Conservation (phyloP, 805 yeast species). For the Candida pini region DNA sequence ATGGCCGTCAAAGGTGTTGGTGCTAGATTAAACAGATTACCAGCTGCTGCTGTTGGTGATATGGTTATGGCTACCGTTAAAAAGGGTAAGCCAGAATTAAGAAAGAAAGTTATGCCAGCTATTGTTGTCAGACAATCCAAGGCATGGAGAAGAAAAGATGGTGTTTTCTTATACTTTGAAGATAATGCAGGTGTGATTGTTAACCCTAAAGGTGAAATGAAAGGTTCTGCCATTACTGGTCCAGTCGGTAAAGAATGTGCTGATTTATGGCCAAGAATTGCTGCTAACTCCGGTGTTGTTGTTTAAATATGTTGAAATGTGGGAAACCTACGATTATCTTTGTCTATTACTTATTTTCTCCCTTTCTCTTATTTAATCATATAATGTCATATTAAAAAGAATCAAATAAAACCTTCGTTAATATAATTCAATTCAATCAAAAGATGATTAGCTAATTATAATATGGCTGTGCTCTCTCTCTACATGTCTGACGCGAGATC, state of each 20-base stretch:
- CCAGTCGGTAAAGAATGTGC: conserved; percentile 99
- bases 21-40: conserved; percentile 99
- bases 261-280: conserved; percentile 99
- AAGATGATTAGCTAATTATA: too few relatives aligned
- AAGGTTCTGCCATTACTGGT: conserved; percentile 99
- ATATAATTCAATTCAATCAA: too few relatives aligned
- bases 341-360: too few relatives aligned
- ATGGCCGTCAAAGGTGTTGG: conserved; percentile 98
- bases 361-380: conserved; percentile 16
- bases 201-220: conserved; percentile 99
- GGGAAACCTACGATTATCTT: too few relatives aligned
- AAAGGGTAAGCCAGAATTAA: conserved; percentile 99
- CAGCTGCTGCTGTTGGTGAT: conserved; percentile 99
- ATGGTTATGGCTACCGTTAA: conserved; percentile 99
- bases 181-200: conserved; percentile 99
- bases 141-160: conserved; percentile 99
- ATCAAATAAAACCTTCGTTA: conserved; percentile 2
- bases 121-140: conserved; percentile 98
- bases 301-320: conserved; percentile 51
- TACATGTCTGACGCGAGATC: too few relatives aligned
- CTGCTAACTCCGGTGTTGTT: conserved; percentile 99
- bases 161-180: conserved; percentile 98
- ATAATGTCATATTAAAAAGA: conserved; percentile 24
- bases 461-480: too few relatives aligned
- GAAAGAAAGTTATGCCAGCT: conserved; percentile 99